Conservation (phyloP, 208 protist species). For the Crithidia bombi region DNA sequence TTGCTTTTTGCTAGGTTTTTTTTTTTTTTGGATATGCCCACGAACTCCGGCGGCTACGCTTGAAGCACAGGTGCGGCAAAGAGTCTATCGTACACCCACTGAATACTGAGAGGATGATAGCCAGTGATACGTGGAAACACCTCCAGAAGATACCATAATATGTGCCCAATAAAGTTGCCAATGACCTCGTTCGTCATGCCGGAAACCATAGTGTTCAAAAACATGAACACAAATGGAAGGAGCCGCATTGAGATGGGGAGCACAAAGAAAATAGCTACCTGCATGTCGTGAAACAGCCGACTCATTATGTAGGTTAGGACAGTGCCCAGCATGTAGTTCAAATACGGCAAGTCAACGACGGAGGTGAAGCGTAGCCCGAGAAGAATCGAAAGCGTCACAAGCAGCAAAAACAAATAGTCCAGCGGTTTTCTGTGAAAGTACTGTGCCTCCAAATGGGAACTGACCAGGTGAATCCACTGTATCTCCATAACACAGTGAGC, state of each 20-base stretch:
- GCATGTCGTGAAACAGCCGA: conserved; percentile 58
- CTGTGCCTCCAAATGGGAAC: conserved; percentile 58
- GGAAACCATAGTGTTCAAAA: conserved; percentile 38
- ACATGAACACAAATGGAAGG: conserved; percentile 59
- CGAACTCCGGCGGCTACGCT: conserved; percentile 1
- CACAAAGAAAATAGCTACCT: conserved; percentile 57
- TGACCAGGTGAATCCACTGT: conserved; percentile 71
- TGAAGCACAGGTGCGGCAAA: conserved; percentile 16
- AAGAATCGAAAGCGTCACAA: conserved; percentile 48
- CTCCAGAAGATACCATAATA: conserved; percentile 83
- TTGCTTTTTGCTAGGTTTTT: conserved; percentile 7
- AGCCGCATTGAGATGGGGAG: conserved; percentile 57
- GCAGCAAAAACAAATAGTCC: conserved; percentile 75
- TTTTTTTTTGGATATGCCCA: not conserved
- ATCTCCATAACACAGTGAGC: conserved; percentile 60
- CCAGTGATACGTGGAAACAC: conserved; percentile 90
- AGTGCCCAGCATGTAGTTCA: conserved; percentile 60
- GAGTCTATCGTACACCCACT: conserved; percentile 38
- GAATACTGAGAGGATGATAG: conserved; percentile 56
- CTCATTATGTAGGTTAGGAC: conserved; percentile 79
- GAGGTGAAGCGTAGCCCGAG: conserved; percentile 47
- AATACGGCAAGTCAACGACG: conserved; percentile 58
- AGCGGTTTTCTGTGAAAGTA: conserved; percentile 66
- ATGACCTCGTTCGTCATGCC: conserved; percentile 47
- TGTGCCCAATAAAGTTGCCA: conserved; percentile 64